These are phyloP conservation scores for Pestalotiopsis sp. DNA, from an alignment of 2,329 filamentous ascomycete species.

Conservation along the genomic window DNA sequence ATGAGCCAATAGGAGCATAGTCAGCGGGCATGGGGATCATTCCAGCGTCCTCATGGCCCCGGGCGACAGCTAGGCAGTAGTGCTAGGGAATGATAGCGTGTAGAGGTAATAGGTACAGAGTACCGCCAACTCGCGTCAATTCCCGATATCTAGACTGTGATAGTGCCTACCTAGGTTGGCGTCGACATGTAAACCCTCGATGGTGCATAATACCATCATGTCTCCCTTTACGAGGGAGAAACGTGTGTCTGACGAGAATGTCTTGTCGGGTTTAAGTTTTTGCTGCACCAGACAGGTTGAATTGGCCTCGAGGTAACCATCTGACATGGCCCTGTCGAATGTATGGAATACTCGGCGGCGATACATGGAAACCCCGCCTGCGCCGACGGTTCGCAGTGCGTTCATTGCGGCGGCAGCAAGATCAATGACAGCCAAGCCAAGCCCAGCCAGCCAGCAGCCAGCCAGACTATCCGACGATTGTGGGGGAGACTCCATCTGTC, in stretches of 20 bases:
- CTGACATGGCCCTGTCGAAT: background rate
- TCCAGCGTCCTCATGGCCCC: background rate
- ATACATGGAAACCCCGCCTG: background rate
- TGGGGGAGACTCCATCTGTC: conserved; percentile 7
- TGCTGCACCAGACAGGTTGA: background rate
- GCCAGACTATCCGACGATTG: background rate
- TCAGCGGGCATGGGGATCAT: conserved; percentile 8
- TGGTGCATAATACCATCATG: background rate
- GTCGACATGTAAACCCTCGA: background rate
- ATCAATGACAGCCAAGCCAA: background rate
- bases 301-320: background rate
- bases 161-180: too few relatives aligned
- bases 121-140: too few relatives aligned
- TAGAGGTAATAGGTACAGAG: background rate
- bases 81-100: background rate
- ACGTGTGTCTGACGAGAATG: too few relatives aligned
- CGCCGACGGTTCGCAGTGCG: background rate
- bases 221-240: background rate
- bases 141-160: too few relatives aligned
- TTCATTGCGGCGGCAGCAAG: background rate
- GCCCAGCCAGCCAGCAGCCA: background rate
- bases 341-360: background rate
- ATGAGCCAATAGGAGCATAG: conserved; percentile 6
- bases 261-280: too few relatives aligned
- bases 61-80: background rate